Evolutionary conservation across 495 filamentous ascomycete genomes (phyloP).

Genomic region (Saxophila tyrrhenica): DNA sequence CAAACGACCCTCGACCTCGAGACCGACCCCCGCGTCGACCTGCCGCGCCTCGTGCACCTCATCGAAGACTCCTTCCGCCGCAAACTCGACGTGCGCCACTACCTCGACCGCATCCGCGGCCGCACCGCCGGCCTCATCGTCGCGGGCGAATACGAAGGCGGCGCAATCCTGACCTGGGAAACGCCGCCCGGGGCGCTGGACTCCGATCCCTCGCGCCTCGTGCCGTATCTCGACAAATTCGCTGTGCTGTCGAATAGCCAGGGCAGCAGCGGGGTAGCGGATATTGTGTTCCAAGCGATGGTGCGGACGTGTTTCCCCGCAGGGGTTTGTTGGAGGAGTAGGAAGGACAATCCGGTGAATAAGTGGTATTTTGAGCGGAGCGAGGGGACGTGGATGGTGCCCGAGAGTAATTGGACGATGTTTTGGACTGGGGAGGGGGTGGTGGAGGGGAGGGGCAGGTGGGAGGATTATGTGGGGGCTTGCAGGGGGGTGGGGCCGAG

Average conservation of each 20-base stretch:
- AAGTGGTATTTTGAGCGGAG: slow-evolving; percentile 74
- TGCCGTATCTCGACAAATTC: slow-evolving; percentile 97
- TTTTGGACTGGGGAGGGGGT: slow-evolving; percentile 82
- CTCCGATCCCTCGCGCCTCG: slow-evolving; percentile 42
- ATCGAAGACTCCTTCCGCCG: slow-evolving; percentile 92
- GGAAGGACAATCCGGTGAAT: slow-evolving; percentile 36
- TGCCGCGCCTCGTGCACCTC: slow-evolving; percentile 67
- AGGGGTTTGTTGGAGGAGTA: slow-evolving; percentile 33
- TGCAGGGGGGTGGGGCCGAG: slow-evolving; percentile 70
- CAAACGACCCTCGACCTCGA: slow-evolving; percentile 41
- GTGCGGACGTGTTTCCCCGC: slow-evolving; percentile 71
- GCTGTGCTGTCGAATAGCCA: slow-evolving; percentile 81
- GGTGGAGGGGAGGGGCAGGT: slow-evolving; percentile 36
- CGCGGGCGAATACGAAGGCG: slow-evolving; percentile 93
- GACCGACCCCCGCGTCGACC: slow-evolving; percentile 68
- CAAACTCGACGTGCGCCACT: slow-evolving; percentile 71
- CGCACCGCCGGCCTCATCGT: slow-evolving; percentile 84
- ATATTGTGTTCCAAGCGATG: slow-evolving; percentile 94
- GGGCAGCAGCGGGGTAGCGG: slow-evolving; percentile 73
- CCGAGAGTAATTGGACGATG: slow-evolving; percentile 79
- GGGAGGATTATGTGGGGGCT: slow-evolving; percentile 71
- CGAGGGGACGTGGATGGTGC: slow-evolving; percentile 67
- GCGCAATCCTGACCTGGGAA: slow-evolving; percentile 93
- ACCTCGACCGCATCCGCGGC: slow-evolving; percentile 62
- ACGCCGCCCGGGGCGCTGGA: slow-evolving; percentile 44